Evolutionary conservation across 768 basidiomycete species (phyloP).

Genomic region (Naganishia onofrii): DNA sequence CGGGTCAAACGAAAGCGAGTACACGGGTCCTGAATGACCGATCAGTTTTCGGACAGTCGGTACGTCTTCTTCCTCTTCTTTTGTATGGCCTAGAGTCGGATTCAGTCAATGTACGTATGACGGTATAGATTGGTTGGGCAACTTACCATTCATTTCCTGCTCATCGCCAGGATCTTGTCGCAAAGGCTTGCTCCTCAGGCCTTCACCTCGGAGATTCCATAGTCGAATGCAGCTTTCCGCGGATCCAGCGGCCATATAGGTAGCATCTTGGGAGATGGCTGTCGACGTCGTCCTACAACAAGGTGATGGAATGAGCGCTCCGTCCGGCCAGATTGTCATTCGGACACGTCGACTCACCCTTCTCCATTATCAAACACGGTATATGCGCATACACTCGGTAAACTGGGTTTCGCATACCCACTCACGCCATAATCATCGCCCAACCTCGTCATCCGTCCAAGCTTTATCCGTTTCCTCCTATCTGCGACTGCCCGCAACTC

Average conservation of each 20-base stretch:
- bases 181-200: conserved; percentile 56
- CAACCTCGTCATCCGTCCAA: conserved; percentile 62
- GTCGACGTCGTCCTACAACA: conserved; percentile 70
- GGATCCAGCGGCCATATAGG: conserved; percentile 91
- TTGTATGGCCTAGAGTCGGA: neutral
- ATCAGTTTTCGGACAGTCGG: conserved; percentile 88
- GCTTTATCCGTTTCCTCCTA: conserved; percentile 81
- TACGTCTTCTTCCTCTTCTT: conserved; percentile 66
- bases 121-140: too few species aligned
- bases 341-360: conserved; percentile 62
- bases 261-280: conserved; percentile 84
- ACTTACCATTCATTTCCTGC: neutral
- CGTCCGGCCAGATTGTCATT: conserved; percentile 14
- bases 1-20: conserved; percentile 90
- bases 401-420: conserved; percentile 54
- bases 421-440: conserved; percentile 18
- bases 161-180: neutral
- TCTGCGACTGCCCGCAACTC: conserved; percentile 88
- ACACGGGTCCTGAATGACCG: conserved; percentile 95
- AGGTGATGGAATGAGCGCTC: neutral
- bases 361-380: conserved; percentile 93
- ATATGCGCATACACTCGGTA: conserved; percentile 92
- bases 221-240: conserved; percentile 90
- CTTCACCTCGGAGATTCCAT: conserved; percentile 93
- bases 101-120: neutral